Evolutionary conservation across 192 early-diverging fungal species (phyloP), one percentile per base, ranked within the genome.

Genomic region (Oehlia diaphana): DNA sequence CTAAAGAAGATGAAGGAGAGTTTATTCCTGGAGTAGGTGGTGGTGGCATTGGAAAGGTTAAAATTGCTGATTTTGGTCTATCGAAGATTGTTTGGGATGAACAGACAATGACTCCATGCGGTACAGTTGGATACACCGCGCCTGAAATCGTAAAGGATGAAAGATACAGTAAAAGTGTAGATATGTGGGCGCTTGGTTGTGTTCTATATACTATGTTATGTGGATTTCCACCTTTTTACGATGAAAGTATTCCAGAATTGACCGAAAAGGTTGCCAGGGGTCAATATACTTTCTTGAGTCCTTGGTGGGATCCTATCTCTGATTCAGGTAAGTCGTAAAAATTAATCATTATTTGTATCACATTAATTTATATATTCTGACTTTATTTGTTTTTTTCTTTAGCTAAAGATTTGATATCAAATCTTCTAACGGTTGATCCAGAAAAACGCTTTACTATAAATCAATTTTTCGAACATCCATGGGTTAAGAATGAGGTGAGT

Each of bases 291-390:
- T 98, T 95, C 74, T 86, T 95, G 44, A 91, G 90, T 68, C 94
- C 94, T 47, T 95, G 96, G 94, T 99, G 97, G 97, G 94, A 95
- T 84, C 81, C 90, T n/a, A 93, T 99, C 37, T 92, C 92, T 23
- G 79, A 80, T 31, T 87, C 88, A 77, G 82, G 87, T 88, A 82
- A 72, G 76, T 81, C 49, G 28, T 66, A 28, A 63, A 37, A 21
- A 7, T 23, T 10, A 31, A 35, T 28, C 23, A 14, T 23, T 23
- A 47, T 71, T 37, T 16, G 12, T 28, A 12, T 42, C 13, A 4
- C n/a, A 39, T 16, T 26, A 26, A 53, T 39, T 8, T 31, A 21
- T 10, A 44, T 49, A 5, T 68, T 21, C 7, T 10, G 19, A 33
- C 19, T 63, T 14, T 9, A 19, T 37, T 3, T 37, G 35, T 37